Base-by-base conservation (phyloP, 2,329 filamentous ascomycete species). In the Monosporascus sp. region DNA sequence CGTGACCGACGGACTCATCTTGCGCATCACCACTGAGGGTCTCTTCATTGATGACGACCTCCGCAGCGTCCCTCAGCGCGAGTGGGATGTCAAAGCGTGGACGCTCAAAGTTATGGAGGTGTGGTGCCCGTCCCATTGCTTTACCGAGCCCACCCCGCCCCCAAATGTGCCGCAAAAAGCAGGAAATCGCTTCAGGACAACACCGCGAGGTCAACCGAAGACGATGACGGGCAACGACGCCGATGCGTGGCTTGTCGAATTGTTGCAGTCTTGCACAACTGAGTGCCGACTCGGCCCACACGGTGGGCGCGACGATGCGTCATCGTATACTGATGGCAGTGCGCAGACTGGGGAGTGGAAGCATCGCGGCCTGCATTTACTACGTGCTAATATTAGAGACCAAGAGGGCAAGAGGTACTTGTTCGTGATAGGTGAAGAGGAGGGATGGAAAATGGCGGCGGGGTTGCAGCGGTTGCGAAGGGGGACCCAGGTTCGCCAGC, bases 21-120 rank as follows among this genome's bases (percentile, higher is more conserved):
- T 99, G 56, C 88, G 89, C 50, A 94, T 97, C 65, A 93, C 90
- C 11, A 96, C 91, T 1, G 93, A 96, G 70, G 94, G 94, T 18
- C 80, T 97, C 51, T 97, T 97, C 73, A 94, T 99, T 66, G 94
- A 99, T 69, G 94, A 99, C 70, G 94, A 97, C 69, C 83, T 97
- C 50, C 86, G 92, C 45, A 85, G 86, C 57, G 90, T 97, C 17
- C 86, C 90, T n/a, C 91, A 97, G 72, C 85, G 94, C 55, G 94
- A 99, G 74, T 99, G 94, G 94, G 94, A 99, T 70, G 85, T 97
- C 67, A 97, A 97, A 72, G 92, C 93, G 26, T 97, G 94, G 94
- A 96, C 91, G 44, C 82, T 99, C 73, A 97, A 96, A 74, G 77
- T 88, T 60, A 85, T 95, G 71, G 94, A 97, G 81, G 86, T 94